phyloP scores from a whole-genome alignment of 495 filamentous ascomycete genomes.

The Aspergillus wentii region DNA sequence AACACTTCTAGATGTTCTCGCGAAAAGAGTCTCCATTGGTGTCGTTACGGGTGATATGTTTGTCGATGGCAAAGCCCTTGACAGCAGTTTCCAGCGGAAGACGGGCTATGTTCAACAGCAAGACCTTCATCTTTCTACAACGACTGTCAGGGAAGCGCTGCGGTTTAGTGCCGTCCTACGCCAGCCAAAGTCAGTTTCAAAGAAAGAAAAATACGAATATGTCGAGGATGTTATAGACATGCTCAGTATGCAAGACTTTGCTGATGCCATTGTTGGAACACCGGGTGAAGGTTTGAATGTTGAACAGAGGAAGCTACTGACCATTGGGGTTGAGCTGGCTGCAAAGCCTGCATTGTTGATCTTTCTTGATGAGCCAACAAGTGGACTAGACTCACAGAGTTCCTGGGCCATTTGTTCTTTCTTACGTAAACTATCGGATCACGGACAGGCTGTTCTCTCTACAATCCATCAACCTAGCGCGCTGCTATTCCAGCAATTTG shows the following conservation, averaged over 20 bases:
- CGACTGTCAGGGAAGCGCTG: constrained; percentile 78
- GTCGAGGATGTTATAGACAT: constrained; percentile 50
- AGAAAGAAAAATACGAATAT: constrained; percentile 43
- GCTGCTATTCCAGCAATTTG: constrained; percentile 89
- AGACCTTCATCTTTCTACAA: constrained; percentile 78
- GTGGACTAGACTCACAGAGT: constrained; percentile 79
- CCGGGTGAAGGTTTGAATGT: constrained; percentile 71
- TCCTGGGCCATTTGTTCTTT: constrained; percentile 80
- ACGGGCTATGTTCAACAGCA: constrained; percentile 94
- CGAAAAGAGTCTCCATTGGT: constrained; percentile 49
- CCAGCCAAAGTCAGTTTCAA: constrained; percentile 55
- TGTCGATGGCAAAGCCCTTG: constrained; percentile 50
- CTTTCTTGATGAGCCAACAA: constrained; percentile 93
- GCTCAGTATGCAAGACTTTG: constrained; percentile 45
- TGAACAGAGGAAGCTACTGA: constrained; percentile 84
- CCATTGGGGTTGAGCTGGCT: constrained; percentile 87
- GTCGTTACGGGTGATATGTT: constrained; percentile 51
- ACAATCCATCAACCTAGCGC: constrained; percentile 95
- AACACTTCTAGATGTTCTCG: constrained; percentile 58
- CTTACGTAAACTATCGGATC: constrained; percentile 80
- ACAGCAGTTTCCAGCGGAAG: constrained; percentile 81
- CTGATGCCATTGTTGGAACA: constrained; percentile 38
- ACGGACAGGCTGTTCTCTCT: constrained; percentile 83
- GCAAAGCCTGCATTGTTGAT: constrained; percentile 86
- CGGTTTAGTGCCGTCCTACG: constrained; percentile 81